These are phyloP conservation scores for Pichia sp. DNA, from an alignment of 1,139 yeast species.

Conservation along the genomic window DNA sequence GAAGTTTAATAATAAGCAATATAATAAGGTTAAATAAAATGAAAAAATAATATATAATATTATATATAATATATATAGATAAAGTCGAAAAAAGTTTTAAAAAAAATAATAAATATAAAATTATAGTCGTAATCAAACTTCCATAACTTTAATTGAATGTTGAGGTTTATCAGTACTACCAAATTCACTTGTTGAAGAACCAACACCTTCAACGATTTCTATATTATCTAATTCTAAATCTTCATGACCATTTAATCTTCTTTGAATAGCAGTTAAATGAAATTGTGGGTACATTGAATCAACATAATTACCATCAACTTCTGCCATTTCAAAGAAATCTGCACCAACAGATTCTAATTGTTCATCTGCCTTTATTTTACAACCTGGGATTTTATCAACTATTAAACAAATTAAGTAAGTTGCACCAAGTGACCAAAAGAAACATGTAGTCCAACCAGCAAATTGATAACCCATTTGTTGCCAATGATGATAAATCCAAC, in stretches of 20 bases:
- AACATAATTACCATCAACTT: constrained; percentile 23
- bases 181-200: background rate
- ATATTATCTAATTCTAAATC: constrained; percentile 5
- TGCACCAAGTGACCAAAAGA: constrained; percentile 38
- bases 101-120: background rate
- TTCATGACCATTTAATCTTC: constrained; percentile 3
- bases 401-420: constrained; percentile 37
- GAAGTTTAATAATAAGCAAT: no score
- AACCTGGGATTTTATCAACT: constrained; percentile 43
- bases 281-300: constrained; percentile 16
- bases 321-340: constrained; percentile 38
- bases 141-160: constrained; percentile 1
- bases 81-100: background rate
- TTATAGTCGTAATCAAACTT: background rate
- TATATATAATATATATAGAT: no score
- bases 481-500: constrained; percentile 48
- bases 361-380: constrained; percentile 36
- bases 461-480: constrained; percentile 45
- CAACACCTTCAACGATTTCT: constrained; percentile 6
- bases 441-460: constrained; percentile 37
- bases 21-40: no score
- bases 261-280: constrained; percentile 5
- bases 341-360: constrained; percentile 44
- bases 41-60: no score
- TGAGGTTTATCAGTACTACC: background rate